A percentile compares a stretch with the other conserved stretches of the same genome.
Evolutionary conservation across 2,329 filamentous ascomycete genomes (phyloP).

Genomic region (Penicillium occitanis): DNA sequence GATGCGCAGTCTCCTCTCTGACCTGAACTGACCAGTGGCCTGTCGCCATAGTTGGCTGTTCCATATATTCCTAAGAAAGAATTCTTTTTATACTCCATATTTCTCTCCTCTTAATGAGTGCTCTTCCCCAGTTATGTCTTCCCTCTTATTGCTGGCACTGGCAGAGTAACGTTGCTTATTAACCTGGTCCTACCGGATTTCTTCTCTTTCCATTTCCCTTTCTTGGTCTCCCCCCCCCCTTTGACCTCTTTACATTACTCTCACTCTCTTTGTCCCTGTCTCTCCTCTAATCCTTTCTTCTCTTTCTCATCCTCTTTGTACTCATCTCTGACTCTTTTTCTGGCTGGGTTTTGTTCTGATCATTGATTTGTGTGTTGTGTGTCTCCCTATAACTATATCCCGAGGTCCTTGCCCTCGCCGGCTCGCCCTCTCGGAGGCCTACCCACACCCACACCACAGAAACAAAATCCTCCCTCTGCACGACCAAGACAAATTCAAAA

Average conservation of each 20-base stretch:
- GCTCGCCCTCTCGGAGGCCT: neutral
- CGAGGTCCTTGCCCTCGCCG: conserved; percentile 15
- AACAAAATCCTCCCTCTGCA: conserved; percentile 6
- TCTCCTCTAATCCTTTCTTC: conserved; percentile 6
- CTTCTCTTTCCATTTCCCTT: conserved; percentile 5
- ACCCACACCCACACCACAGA: conserved; percentile 10
- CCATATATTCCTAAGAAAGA: neutral
- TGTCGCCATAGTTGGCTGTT: neutral
- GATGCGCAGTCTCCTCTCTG: neutral
- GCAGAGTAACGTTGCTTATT: conserved; percentile 16
- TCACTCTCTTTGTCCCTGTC: neutral
- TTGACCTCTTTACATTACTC: neutral
- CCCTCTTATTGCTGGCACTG: neutral
- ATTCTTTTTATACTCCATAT: conserved; percentile 13
- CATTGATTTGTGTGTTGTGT: neutral
- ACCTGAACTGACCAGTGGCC: neutral
- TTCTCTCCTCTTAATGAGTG: neutral
- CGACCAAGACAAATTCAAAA: conserved; percentile 8
- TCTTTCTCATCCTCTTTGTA: neutral
- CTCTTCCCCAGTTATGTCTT: conserved; percentile 1
- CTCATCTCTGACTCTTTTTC: neutral
- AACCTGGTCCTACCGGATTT: conserved; percentile 1
- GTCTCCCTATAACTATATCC: neutral
- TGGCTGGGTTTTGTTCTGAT: neutral
- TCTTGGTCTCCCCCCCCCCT: neutral